phyloP scores from a whole-genome alignment of 495 filamentous ascomycete species.

The Xylaria telfairii region DNA sequence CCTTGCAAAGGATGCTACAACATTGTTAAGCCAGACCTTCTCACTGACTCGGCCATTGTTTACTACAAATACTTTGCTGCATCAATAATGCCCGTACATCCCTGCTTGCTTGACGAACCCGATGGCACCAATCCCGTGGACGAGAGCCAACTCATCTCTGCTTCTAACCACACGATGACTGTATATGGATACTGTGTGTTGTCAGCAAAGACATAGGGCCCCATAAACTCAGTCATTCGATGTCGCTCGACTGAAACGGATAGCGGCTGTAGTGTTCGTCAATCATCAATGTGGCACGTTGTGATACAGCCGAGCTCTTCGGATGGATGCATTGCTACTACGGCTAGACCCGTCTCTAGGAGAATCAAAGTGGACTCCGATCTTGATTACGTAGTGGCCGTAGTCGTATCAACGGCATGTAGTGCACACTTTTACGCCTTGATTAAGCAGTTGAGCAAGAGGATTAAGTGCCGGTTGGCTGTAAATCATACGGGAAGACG shows the following conservation, averaged over 20 bases:
- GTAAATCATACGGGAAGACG: not conserved
- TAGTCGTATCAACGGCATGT: not conserved
- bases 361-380: conserved; percentile 12
- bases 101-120: conserved; percentile 9
- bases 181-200: conserved; percentile 21
- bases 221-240: conserved; percentile 12
- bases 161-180: conserved; percentile 13
- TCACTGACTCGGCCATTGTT: conserved; percentile 16
- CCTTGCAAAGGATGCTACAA: conserved; percentile 2
- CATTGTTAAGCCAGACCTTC: not conserved
- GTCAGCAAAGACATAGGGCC: conserved; percentile 22
- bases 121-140: conserved; percentile 13
- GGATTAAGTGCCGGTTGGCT: not conserved
- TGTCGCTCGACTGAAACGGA: conserved; percentile 20
- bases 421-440: not conserved
- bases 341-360: conserved; percentile 17
- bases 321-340: conserved; percentile 7
- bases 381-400: conserved; percentile 13
- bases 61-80: conserved; percentile 24
- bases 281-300: conserved; percentile 18
- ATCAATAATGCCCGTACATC: not conserved
- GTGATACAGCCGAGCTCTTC: not conserved
- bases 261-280: conserved; percentile 22
- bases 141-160: conserved; percentile 21
- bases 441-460: not conserved